These are phyloP conservation scores for Leucosporidium yakuticum DNA, from an alignment of 768 basidiomycete genomes.

Conservation along the genomic window DNA sequence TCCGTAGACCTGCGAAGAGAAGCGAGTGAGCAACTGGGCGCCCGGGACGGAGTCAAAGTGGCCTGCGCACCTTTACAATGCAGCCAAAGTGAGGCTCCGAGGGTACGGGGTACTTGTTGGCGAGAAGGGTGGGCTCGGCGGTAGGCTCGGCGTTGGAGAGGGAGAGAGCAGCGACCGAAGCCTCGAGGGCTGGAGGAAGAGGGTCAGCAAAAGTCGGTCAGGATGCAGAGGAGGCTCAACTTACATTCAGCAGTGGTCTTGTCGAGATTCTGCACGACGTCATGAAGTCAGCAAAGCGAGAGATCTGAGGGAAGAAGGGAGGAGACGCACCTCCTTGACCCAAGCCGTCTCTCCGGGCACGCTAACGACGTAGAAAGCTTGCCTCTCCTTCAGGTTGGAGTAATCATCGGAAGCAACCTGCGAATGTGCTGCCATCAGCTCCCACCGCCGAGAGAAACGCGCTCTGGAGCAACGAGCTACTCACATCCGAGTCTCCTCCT, in stretches of 20 bases:
- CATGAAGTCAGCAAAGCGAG: neutral
- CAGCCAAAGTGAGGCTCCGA: conserved; percentile 25
- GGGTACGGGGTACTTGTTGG: conserved; percentile 31
- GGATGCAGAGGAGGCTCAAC: neutral
- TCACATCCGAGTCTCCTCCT: conserved; percentile 5
- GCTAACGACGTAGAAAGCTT: conserved; percentile 36
- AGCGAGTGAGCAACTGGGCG: neutral
- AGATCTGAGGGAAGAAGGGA: neutral
- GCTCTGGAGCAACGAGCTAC: neutral
- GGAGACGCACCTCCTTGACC: conserved; percentile 27
- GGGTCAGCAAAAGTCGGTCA: neutral
- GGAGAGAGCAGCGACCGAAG: conserved; percentile 9
- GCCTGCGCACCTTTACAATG: conserved; percentile 29
- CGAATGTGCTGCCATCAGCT: neutral
- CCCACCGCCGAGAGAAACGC: neutral
- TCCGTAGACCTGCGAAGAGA: conserved; percentile 24
- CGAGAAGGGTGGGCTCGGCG: neutral
- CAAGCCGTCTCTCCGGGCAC: conserved; percentile 39
- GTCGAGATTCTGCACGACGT: conserved; percentile 15
- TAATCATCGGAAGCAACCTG: conserved; percentile 36
- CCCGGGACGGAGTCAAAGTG: neutral
- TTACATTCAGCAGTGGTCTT: conserved; percentile 2
- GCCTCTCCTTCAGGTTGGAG: conserved; percentile 36
- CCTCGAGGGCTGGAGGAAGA: conserved; percentile 9
- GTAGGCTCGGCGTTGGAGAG: conserved; percentile 1